A percentile compares a stretch with the other conserved stretches of the same genome.
These are phyloP conservation scores for Panaeolus papilionaceus DNA, from an alignment of 768 basidiomycete species.

Conservation along the genomic window DNA sequence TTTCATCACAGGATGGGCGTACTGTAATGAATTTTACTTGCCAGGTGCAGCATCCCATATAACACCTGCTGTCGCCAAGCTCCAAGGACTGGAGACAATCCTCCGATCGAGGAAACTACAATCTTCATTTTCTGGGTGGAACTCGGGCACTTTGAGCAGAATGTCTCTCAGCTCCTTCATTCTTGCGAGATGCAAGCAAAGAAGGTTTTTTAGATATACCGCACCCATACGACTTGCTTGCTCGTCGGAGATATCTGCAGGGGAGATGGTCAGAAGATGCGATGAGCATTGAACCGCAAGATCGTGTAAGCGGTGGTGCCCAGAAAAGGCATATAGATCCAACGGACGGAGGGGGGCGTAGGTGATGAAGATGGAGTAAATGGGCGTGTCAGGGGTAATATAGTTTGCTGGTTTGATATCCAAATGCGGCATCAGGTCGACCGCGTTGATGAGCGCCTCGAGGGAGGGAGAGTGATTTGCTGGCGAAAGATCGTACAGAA, in stretches of 20 bases:
- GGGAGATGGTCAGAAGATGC: slow-evolving; percentile 32
- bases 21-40: slow-evolving; percentile 23
- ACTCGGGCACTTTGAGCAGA: slow-evolving; percentile 35
- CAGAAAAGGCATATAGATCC: slow-evolving; percentile 32
- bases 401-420: slow-evolving; percentile 23
- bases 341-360: slow-evolving; percentile 29
- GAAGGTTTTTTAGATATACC: slow-evolving; percentile 33
- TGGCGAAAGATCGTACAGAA: slow-evolving; percentile 28
- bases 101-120: slow-evolving; percentile 43
- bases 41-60: slow-evolving; percentile 45
- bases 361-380: slow-evolving; percentile 29
- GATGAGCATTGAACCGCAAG: slow-evolving; percentile 30
- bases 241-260: slow-evolving; percentile 34
- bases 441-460: slow-evolving; percentile 27
- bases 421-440: slow-evolving; percentile 28
- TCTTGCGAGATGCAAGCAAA: slow-evolving; percentile 32
- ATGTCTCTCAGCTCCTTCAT: slow-evolving; percentile 33
- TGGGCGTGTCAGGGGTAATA: slow-evolving; percentile 21
- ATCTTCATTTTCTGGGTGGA: slow-evolving; percentile 34
- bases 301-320: slow-evolving; percentile 24
- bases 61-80: slow-evolving; percentile 40
- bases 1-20: no score
- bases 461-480: slow-evolving; percentile 28
- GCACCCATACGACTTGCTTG: slow-evolving; percentile 34
- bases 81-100: slow-evolving; percentile 44